Evolutionary conservation across 805 yeast genomes (phyloP).

Genomic region (Wickerhamomyces rabaulensis): DNA sequence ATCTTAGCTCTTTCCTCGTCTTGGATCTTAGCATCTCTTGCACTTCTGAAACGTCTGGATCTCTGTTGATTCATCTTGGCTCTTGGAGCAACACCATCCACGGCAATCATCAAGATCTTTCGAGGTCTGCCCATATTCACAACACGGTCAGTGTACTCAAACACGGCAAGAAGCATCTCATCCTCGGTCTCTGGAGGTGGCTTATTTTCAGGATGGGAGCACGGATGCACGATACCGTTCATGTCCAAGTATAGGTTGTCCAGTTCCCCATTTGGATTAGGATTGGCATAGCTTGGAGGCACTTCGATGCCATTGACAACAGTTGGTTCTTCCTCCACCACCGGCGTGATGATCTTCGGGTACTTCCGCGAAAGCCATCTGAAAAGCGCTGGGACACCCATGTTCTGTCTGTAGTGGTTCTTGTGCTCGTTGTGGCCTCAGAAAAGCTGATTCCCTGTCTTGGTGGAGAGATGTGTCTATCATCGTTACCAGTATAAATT

Average conservation of each 20-base stretch:
- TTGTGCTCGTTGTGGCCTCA: too few relatives aligned
- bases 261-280: conserved; percentile 93
- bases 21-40: conserved; percentile 81
- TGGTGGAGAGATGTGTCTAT: background rate
- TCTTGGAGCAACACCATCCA: conserved; percentile 98
- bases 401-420: conserved; percentile 19
- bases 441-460: too few relatives aligned
- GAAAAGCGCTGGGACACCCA: conserved; percentile 98
- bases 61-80: conserved; percentile 98
- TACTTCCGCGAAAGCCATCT: conserved; percentile 93
- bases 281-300: conserved; percentile 63
- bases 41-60: conserved; percentile 87
- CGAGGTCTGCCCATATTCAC: conserved; percentile 93
- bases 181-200: conserved; percentile 97
- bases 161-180: conserved; percentile 92
- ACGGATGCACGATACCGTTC: conserved; percentile 99
- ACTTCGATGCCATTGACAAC: conserved; percentile 54
- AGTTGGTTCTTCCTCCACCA: conserved; percentile 64
- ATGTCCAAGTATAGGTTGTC: conserved; percentile 93
- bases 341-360: conserved; percentile 92
- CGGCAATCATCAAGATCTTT: conserved; percentile 88
- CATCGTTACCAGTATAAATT: too few relatives aligned
- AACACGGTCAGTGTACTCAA: conserved; percentile 88
- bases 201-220: conserved; percentile 95
- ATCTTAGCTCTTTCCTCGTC: conserved; percentile 60